Base-by-base conservation (phyloP, 2,329 filamentous ascomycete species). In the Claviceps purpurea region DNA sequence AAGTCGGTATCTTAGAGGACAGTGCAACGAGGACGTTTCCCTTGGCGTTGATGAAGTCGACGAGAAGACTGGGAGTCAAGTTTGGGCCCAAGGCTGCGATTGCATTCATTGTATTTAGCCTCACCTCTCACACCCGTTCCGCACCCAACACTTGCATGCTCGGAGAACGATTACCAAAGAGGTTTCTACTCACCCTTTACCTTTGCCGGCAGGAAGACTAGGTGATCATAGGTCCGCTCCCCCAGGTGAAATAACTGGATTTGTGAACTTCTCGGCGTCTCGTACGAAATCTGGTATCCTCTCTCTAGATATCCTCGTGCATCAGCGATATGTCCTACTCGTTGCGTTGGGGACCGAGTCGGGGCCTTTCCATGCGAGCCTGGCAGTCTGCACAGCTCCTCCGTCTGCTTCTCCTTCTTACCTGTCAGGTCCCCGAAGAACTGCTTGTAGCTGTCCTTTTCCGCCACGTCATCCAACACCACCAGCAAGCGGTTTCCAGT, bases 1-100 rank as follows among this genome's bases (percentile, higher is more conserved):
- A 82, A 2, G 85, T 83, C 16, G 84, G 70, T 48, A 79, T 73
- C 52, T 79, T 78, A 58, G 87, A 82, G 38, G 89, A 89, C 56
- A 96, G 82, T 34, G 88, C 82, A 52, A 97, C 73, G 56, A 98
- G 78, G 64, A 98, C 80, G 71, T 98, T 98, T 68, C 93, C 93
- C 54, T 93, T 76, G 53, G 84, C 82, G 69, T 95, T 93, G 73
- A 95, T 73, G 71, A 96, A 98, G 61, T 97, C 81, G 67, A 97
- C 78, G 59, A 98, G 80, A 57, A 84, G 73, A 65, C 89, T 88
- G 50, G 93, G 89, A 2, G 88, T 91, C 65, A 98, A 73, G 60
- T 86, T 83, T 57, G 91, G 89, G 52, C 93, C 93, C 55, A 96
- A 86, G 56, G 88, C 87, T 89, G 56, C 18, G 37, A 38, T 49